Base-by-base conservation (phyloP, 305 asterid species). In the Fraxinus paxiana region DNA sequence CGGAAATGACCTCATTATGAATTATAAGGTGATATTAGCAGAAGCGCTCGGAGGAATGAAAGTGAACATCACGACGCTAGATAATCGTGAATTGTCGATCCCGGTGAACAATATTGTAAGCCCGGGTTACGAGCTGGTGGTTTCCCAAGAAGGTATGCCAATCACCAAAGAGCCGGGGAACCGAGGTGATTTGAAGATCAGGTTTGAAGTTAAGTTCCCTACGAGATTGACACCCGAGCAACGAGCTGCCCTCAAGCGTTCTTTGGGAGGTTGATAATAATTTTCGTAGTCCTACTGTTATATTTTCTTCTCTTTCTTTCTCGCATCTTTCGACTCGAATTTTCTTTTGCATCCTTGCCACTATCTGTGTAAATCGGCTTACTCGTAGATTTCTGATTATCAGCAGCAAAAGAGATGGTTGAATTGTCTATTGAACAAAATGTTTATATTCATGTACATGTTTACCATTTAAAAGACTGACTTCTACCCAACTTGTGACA, bases 31-130 rank as follows among this genome's bases (percentile, higher is more conserved):
- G n/a, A 88, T 93, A 0, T 33, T 96, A 78, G 90, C 95, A 0
- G 94, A 94, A 81, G 97, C 99, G 1, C 87, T 92, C 5, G 96
- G 97, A 10, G 98, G 95, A 30, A 84, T 91, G 0, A 85, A 89
- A 0, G 79, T 92, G 72, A 82, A 86, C 20, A 48, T 92, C 15
- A 87, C 88, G 0, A 89, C 94, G 0, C 82, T 92, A 4, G 97
- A 92, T 34, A 86, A 87, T 1, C 96, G 96, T 22, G 51, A 34
- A 8, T 77, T 94, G 82, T 84, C 97, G 0, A 85, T 96, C 70
- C 91, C 96, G 0, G 92, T 92, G 10, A 89, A 61, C 2, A 87
- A 88, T 80, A 89, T 96, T n/a, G 75, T 92, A 0, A 88, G 82
- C 83, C 98, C 97, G 0, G 90, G 90, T 34, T 88, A 92, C 28